Percentiles rank a stretch among this genome's conserved stretches.
These are phyloP conservation scores for Wallacemonas sp. DNA, from an alignment of 208 protist species.

Conservation along the genomic window DNA sequence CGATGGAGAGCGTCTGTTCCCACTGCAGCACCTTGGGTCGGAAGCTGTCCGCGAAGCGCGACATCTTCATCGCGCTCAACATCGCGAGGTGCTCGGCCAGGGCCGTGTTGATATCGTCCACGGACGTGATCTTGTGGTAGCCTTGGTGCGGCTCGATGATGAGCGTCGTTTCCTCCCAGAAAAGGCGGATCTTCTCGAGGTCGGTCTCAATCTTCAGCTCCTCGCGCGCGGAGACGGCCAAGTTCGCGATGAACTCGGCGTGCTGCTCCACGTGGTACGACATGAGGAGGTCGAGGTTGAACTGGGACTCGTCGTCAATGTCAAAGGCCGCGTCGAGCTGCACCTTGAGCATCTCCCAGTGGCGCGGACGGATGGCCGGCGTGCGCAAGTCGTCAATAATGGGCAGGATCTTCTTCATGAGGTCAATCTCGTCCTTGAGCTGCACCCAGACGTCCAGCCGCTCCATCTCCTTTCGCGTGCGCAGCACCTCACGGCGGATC, in stretches of 20 bases:
- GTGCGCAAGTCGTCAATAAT: constrained; percentile 97
- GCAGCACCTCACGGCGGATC: constrained; percentile 83
- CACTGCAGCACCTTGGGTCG: constrained; percentile 93
- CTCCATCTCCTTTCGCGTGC: constrained; percentile 92
- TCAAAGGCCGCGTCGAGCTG: constrained; percentile 93
- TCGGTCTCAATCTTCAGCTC: constrained; percentile 95
- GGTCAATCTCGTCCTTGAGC: constrained; percentile 95
- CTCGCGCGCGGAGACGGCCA: constrained; percentile 93
- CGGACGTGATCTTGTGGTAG: constrained; percentile 91
- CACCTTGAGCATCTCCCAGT: constrained; percentile 94
- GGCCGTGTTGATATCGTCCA: constrained; percentile 94
- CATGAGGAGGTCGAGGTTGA: constrained; percentile 95
- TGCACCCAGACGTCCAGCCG: constrained; percentile 92
- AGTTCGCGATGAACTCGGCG: constrained; percentile 92
- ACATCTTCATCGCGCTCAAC: constrained; percentile 97
- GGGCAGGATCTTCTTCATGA: constrained; percentile 95
- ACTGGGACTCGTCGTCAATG: constrained; percentile 82
- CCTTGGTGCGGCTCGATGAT: constrained; percentile 87
- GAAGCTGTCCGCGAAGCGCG: constrained; percentile 95
- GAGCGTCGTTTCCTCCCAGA: constrained; percentile 91
- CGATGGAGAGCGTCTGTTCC: constrained; percentile 94
- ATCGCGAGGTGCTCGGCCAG: constrained; percentile 95
- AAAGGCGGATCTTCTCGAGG: constrained; percentile 89
- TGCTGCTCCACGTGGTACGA: constrained; percentile 94
- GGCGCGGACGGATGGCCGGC: constrained; percentile 89